Evolutionary conservation across 208 protist species (phyloP).

Genomic region (Acanthamoeba castellanii): DNA sequence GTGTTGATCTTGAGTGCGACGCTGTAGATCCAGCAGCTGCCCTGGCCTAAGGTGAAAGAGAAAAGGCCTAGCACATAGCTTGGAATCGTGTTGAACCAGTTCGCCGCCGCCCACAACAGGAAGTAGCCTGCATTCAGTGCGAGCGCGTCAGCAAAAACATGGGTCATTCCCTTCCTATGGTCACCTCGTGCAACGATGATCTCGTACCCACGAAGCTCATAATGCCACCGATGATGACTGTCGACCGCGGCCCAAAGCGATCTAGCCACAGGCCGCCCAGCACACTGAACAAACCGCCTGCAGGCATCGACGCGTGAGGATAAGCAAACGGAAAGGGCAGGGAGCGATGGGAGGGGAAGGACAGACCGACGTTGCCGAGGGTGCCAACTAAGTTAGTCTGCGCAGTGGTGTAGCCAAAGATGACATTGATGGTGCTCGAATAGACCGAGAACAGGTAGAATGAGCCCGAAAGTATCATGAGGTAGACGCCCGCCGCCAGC

Average conservation of each 20-base stretch:
- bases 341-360: not conserved
- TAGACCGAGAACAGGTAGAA: constrained; percentile 61
- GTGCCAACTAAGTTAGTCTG: constrained; percentile 24
- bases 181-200: not conserved
- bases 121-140: constrained; percentile 34
- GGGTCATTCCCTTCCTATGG: not conserved
- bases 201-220: constrained; percentile 33
- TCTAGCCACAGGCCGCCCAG: constrained; percentile 44
- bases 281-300: not conserved
- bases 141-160: not conserved
- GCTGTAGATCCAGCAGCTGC: constrained; percentile 44
- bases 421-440: not conserved
- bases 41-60: constrained; percentile 49
- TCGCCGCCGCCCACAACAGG: constrained; percentile 16
- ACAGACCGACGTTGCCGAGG: constrained; percentile 29
- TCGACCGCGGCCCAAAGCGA: constrained; percentile 25
- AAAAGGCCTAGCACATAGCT: constrained; percentile 49
- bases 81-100: constrained; percentile 22
- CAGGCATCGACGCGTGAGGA: not conserved
- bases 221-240: not conserved
- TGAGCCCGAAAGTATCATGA: constrained; percentile 1
- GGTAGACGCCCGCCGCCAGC: constrained; percentile 17
- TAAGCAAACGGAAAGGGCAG: not conserved
- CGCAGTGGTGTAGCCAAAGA: constrained; percentile 52
- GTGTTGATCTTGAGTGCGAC: constrained; percentile 57